These are phyloP conservation scores for Flammula alnicola DNA, from an alignment of 1,284 basidiomycete genomes.

Conservation along the genomic window DNA sequence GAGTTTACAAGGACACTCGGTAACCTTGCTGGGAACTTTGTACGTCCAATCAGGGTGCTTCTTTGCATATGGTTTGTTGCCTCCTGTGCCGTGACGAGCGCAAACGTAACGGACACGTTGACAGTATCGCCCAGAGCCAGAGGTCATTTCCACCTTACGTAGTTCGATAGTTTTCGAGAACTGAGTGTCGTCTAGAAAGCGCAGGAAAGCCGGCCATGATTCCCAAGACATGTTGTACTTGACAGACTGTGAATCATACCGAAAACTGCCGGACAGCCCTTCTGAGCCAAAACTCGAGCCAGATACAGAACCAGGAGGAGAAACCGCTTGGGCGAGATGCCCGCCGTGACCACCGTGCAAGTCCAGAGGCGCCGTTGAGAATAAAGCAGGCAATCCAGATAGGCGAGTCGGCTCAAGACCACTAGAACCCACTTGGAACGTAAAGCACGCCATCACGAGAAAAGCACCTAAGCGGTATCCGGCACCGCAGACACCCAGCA, in stretches of 20 bases:
- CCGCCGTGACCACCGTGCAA: too few relatives aligned
- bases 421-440: too few relatives aligned
- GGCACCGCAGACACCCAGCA: too few relatives aligned
- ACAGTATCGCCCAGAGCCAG: not conserved
- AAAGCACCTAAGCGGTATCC: too few relatives aligned
- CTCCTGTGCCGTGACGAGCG: conserved; percentile 6
- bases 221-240: conserved; percentile 2
- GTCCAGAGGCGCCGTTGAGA: too few relatives aligned
- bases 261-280: conserved; percentile 1
- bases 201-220: conserved; percentile 2
- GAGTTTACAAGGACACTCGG: conserved; percentile 9
- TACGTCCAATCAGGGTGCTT: conserved; percentile 8
- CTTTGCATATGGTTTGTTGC: conserved; percentile 1
- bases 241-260: not conserved
- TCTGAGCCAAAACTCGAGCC: too few relatives aligned
- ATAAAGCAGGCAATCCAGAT: too few relatives aligned
- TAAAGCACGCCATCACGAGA: too few relatives aligned
- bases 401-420: too few relatives aligned
- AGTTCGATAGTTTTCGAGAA: conserved; percentile 1
- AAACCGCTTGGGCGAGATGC: too few relatives aligned
- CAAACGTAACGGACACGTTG: conserved; percentile 7
- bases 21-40: conserved; percentile 4
- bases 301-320: too few relatives aligned
- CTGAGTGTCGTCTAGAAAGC: conserved; percentile 2
- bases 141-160: not conserved